Evolutionary conservation across 768 basidiomycete species (phyloP), one percentile per base, ranked within the genome.

Genomic region (Leccinellum rugosiceps): DNA sequence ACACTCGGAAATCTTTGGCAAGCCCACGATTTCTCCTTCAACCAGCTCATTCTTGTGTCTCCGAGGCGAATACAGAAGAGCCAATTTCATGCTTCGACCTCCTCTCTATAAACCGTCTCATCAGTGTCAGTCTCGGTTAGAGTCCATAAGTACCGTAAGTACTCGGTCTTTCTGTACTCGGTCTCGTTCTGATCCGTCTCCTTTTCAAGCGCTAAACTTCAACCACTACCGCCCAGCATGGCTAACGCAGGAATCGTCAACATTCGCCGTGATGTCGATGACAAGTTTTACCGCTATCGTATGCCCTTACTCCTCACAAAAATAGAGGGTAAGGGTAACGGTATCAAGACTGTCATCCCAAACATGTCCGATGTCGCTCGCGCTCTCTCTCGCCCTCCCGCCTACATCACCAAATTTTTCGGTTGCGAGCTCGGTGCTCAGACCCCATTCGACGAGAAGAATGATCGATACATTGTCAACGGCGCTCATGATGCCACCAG

Each of bases 361-460:
- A 99, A 99, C 77, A 98, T 99, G 94, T 85, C 92, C 58, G 97
- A 98, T 74, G 89, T 99, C 63, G 93, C 96, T 49, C 88, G 93
- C 62, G 94, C 97, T 46, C 84, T 99, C 63, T 92, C 88, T 68
- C 89, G 97, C 57, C 96, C 96, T 58, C 90, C 97, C 26, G 84
- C 94, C 44, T 97, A 98, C 73, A 90, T 96, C 60, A 98, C 96
- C 75, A 99, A 99, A 76, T 99, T 95, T 81, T 98, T 99, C 68
- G 97, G 97, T 31, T 94, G 92, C 73, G 97, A 99, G 74, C 88
- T 98, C 56, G 97, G 97, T 61, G 97, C 97, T 32, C 96, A 98
- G 76, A 96, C 94, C 32, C 89, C 94, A 21, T 88, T 92, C 70
- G 94, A 98, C 74, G 93, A 96, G 74, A 94, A 93, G 75, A 92